Base-by-base conservation (phyloP, 1,284 basidiomycete genomes). In the Omphalotus olearius region DNA sequence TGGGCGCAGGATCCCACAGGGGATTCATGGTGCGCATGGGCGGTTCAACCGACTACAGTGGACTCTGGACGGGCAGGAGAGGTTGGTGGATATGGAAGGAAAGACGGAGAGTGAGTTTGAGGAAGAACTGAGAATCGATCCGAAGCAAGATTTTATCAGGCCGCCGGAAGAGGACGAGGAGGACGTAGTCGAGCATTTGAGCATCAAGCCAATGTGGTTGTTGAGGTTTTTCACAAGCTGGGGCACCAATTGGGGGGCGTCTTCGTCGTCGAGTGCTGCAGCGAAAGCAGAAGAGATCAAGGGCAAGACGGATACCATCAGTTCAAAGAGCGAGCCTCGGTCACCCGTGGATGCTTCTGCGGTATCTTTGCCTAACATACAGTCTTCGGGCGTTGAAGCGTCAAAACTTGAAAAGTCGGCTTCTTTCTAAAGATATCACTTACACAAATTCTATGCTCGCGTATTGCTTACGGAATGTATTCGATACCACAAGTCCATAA, bases 61-160 rank as follows among this genome's bases (percentile, higher is more conserved):
- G 80, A 81, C 77, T 52, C 65, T 88, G 36, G 83, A 84, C 59
- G 85, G 85, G 5, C 59, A 63, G 35, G 75, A 78, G 62, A 68
- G 78, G 42, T 63, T 82, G 1, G 86, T 90, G 45, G 87, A 90
- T 64, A 65, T 69, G 35, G 62, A 79, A 39, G 87, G 88, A 11
- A 69, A 86, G 43, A 89, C 85, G 51, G 85, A 87, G 68, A 81
- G 78, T 55, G 87, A 90, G 65, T 86, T 74, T 18, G 84, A 84
- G 59, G 87, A 89, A 57, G 88, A 90, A 63, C 68, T 66, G 38
- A 68, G 61, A 46, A 65, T 79, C 4, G 78, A 76, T 33, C 69
- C 65, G 18, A 59, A 66, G 47, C 66, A 63, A 40, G 59, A 45
- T 45, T 58, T 60, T 25, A 56, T 58, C 9, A 57, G 26, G 18